Base-by-base conservation (phyloP, 2,329 filamentous ascomycete species). In the Aspergillus terreus region DNA sequence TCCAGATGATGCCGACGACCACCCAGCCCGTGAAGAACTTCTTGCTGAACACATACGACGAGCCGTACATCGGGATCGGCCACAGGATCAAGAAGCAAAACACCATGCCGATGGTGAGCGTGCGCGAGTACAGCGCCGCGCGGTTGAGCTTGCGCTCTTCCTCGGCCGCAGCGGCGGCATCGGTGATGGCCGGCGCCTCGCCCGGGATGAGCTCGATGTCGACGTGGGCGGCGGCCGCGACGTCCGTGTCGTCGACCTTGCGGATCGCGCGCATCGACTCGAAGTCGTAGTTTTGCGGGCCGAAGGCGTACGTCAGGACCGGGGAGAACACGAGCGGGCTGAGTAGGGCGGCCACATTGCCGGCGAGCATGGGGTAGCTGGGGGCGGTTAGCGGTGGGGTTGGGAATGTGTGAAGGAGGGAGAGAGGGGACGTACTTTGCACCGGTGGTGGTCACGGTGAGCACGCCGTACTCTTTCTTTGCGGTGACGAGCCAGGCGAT, bases 21-120 rank as follows among this genome's bases (percentile, higher is more conserved):
- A 91, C 82, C 88, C 88, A 92, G 43, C 88, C 88, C 0, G 87
- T 89, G 71, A 92, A 94, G 76, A 94, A 94, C 21, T 78, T 78
- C 76, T 89, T 87, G 69, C 80, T 84, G 72, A 94, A 95, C 49
- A 96, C 81, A 66, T 96, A 96, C 1, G 82, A 82, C 0, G 80
- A 79, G 10, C 90, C 91, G 65, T 94, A 96, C 83, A 96, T 85
- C 1, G 91, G 91, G 81, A 96, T 92, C 0, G 92, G 91, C 90
- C 91, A 96, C 14, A 96, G 80, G 2, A 96, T 78, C 0, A 96
- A 75, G 50, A 95, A 76, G 0, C 83, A 79, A 0, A 95, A 54
- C 0, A 89, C 88, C 74, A 90, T 77, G 58, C 80, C 69, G 9
- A 83, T 75, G 1, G 85, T 88, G 55, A 83, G 67, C 30, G 71